Evolutionary conservation across 306 rosid genomes (phyloP).

Genomic region (Ormosia semicastrata): DNA sequence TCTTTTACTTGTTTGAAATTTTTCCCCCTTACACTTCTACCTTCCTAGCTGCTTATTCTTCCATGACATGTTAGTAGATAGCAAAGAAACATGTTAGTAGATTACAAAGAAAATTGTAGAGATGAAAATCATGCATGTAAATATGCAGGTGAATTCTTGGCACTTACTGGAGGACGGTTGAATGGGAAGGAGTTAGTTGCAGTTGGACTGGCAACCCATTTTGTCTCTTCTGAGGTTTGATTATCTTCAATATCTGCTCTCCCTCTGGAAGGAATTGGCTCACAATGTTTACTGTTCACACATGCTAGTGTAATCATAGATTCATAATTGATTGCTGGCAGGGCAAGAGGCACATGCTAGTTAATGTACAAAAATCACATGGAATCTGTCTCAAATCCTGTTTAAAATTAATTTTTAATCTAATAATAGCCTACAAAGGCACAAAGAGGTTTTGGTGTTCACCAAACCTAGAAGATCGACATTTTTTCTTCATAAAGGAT

Average conservation of each 20-base stretch:
- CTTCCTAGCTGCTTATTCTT: neutral
- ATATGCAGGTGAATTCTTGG: constrained; percentile 84
- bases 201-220: constrained; percentile 84
- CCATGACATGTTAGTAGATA: too few relatives aligned
- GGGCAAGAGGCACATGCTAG: neutral
- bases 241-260: constrained; percentile 5
- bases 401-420: neutral
- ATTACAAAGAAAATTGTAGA: neutral
- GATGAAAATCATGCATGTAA: constrained; percentile 1
- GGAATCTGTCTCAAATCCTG: neutral
- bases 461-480: neutral
- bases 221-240: constrained; percentile 80
- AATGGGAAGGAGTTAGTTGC: constrained; percentile 82
- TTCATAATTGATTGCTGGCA: neutral
- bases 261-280: neutral
- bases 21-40: neutral
- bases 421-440: neutral
- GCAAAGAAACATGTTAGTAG: neutral
- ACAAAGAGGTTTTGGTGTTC: neutral
- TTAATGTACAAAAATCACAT: neutral
- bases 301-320: neutral
- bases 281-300: neutral
- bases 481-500: neutral
- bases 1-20: neutral
- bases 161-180: constrained; percentile 76